Evolutionary conservation across 2,329 filamentous ascomycete genomes (phyloP).

Genomic region (Leptosphaerulina australis): DNA sequence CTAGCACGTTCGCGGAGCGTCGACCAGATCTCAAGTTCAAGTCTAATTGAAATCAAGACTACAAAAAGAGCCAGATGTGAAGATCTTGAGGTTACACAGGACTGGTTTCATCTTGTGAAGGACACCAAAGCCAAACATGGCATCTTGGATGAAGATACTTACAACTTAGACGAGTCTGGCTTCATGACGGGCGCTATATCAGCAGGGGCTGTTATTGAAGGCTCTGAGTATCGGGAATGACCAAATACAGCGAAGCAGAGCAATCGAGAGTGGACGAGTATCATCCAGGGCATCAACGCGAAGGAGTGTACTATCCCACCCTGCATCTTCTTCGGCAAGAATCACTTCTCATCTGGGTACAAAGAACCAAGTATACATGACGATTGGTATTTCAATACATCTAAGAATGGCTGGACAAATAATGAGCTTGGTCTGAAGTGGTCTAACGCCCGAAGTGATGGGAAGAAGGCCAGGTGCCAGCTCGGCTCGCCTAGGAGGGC

Average conservation of each 20-base stretch:
- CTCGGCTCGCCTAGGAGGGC: no score
- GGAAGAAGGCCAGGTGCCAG: no score
- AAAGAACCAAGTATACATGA: no score
- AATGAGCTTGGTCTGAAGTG: no score
- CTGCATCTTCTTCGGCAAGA: no score
- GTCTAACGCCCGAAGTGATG: no score
- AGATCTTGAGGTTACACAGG: constrained; percentile 2
- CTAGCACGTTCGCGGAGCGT: constrained; percentile 3
- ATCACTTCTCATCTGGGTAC: no score
- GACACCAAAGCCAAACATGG: constrained; percentile 8
- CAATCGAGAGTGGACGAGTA: constrained; percentile 16
- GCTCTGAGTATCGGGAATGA: background rate
- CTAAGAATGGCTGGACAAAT: no score
- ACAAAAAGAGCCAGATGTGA: background rate
- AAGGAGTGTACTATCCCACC: background rate
- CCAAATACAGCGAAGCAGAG: background rate
- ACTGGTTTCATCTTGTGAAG: constrained; percentile 1
- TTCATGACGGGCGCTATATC: background rate
- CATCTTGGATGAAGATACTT: constrained; percentile 5
- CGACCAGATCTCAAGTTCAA: background rate
- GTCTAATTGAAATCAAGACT: no score
- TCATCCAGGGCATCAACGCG: constrained; percentile 16
- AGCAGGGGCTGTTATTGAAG: background rate
- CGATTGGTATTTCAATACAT: no score
- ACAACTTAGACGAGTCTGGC: constrained; percentile 1